Conservation (phyloP, 208 protist species). For the Trypanosoma lewisi region DNA sequence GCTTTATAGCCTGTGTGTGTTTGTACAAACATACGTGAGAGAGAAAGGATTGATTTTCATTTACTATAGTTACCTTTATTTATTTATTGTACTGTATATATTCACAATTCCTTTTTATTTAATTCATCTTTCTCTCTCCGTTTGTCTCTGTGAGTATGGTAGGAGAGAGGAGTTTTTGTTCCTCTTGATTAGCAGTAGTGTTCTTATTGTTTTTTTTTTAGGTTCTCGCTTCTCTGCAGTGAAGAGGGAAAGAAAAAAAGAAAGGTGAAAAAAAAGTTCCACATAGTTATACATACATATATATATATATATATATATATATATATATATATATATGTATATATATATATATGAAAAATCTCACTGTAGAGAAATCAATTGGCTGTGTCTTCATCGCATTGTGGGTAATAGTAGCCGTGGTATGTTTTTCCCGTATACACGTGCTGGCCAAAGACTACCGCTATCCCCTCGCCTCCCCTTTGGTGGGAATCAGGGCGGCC, state of each 20-base stretch:
- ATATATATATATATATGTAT: not conserved
- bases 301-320: conserved; percentile 7
- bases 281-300: not conserved
- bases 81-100: not conserved
- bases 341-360: not conserved
- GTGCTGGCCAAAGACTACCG: conserved; percentile 4
- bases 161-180: conserved; percentile 1
- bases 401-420: conserved; percentile 6
- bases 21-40: no score
- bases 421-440: conserved; percentile 14
- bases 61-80: not conserved
- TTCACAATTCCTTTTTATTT: not conserved
- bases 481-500: conserved; percentile 5
- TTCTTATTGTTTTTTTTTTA: conserved; percentile 8
- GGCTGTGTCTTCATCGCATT: conserved; percentile 11
- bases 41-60: no score
- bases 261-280: not conserved
- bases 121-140: not conserved
- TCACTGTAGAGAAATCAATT: not conserved
- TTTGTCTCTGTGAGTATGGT: no score
- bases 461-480: conserved; percentile 15
- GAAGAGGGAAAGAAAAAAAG: not conserved
- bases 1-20: not conserved
- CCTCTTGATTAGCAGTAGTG: conserved; percentile 1
- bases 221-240: not conserved